Evolutionary conservation across 495 filamentous ascomycete species (phyloP).

Genomic region (Extremus antarcticus): DNA sequence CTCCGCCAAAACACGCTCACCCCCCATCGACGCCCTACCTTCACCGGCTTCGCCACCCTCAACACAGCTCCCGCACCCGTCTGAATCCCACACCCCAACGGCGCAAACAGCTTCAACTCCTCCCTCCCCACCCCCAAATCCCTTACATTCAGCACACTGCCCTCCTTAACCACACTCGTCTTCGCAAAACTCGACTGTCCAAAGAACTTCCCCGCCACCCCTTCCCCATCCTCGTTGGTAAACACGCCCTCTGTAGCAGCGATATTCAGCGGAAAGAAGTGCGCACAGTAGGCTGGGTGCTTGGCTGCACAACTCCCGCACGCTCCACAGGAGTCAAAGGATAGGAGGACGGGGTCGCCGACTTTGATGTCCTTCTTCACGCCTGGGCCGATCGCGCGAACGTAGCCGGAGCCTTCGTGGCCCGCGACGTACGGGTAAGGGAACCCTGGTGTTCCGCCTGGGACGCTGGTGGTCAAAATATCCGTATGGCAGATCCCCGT

Average conservation of each 20-base stretch:
- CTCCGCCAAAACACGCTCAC: too few species aligned
- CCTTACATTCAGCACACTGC: constrained; percentile 25
- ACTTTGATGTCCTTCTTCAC: constrained; percentile 16
- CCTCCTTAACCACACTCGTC: constrained; percentile 22
- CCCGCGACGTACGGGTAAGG: constrained; percentile 23
- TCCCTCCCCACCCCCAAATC: constrained; percentile 16
- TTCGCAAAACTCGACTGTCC: constrained; percentile 24
- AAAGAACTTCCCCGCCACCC: constrained; percentile 21
- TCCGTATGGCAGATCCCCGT: constrained; percentile 22
- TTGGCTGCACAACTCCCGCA: constrained; percentile 26
- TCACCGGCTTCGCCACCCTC: constrained; percentile 15
- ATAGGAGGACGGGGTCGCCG: constrained; percentile 28
- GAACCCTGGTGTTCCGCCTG: constrained; percentile 13
- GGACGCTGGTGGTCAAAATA: constrained; percentile 13
- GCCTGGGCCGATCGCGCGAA: constrained; percentile 18
- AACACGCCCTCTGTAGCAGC: constrained; percentile 11
- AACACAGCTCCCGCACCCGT: constrained; percentile 30
- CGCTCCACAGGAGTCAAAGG: constrained; percentile 27
- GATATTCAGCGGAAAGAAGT: constrained; percentile 21
- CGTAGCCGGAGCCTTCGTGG: constrained; percentile 26
- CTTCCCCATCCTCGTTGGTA: constrained; percentile 1
- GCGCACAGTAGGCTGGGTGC: constrained; percentile 23
- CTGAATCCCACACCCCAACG: constrained; percentile 35
- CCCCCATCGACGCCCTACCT: too few species aligned
- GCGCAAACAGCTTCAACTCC: constrained; percentile 28